These are phyloP conservation scores for Madurella fahalii DNA, from an alignment of 2,329 filamentous ascomycete species.

Conservation along the genomic window DNA sequence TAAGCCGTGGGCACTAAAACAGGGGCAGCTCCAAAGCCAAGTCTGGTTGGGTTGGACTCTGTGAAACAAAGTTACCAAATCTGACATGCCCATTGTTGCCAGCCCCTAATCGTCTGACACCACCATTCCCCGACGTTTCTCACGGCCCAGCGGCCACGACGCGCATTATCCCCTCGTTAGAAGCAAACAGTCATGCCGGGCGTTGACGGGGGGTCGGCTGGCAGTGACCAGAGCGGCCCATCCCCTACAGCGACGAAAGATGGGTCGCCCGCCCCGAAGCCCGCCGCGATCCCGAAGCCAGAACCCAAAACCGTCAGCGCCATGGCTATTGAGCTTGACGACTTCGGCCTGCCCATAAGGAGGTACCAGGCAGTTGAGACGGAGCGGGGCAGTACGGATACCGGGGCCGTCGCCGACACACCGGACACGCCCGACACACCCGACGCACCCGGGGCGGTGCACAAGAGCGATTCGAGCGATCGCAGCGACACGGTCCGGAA, in stretches of 20 bases:
- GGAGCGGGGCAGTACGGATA: background rate
- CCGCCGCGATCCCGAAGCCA: slow-evolving; percentile 2
- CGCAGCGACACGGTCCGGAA: background rate
- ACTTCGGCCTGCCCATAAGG: slow-evolving; percentile 66
- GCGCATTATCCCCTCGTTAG: background rate
- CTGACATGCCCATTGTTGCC: too few relatives aligned
- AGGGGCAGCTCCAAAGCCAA: background rate
- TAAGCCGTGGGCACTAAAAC: too few relatives aligned
- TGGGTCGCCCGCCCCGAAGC: slow-evolving; percentile 1
- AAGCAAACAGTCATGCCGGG: slow-evolving; percentile 20
- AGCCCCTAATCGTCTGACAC: background rate
- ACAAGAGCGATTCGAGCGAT: background rate
- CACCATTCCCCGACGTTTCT: background rate
- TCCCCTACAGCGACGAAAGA: slow-evolving; percentile 8
- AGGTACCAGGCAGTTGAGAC: slow-evolving; percentile 32
- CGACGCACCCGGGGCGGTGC: background rate
- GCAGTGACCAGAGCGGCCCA: slow-evolving; percentile 15
- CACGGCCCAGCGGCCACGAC: slow-evolving; percentile 1
- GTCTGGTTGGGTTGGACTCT: background rate
- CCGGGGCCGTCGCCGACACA: background rate
- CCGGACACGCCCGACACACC: background rate
- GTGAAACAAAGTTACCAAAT: background rate
- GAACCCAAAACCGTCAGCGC: background rate
- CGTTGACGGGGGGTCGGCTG: slow-evolving; percentile 20
- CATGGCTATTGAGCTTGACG: slow-evolving; percentile 51